Conservation (phyloP, 768 basidiomycete genomes). For the Daedalea quercina region DNA sequence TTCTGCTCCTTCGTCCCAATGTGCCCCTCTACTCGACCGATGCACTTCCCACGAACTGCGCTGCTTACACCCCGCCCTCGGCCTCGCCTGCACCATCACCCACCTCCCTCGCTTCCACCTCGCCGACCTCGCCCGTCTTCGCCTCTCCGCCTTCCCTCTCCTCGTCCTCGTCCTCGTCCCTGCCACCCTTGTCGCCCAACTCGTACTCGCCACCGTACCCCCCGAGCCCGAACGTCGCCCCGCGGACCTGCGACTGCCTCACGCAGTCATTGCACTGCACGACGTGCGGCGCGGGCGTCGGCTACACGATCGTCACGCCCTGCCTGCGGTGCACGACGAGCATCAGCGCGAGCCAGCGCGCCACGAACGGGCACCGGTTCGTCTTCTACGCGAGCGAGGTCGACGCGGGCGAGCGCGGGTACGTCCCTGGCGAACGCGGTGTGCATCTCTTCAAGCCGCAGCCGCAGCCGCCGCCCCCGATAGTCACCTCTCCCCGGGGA, state of each 20-base stretch:
- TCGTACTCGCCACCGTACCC: slow-evolving; percentile 3
- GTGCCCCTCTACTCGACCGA: slow-evolving; percentile 83
- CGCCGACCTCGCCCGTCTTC: slow-evolving; percentile 16
- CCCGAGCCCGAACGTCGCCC: slow-evolving; percentile 24
- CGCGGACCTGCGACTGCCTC: slow-evolving; percentile 78
- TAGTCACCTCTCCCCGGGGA: too few relatives aligned
- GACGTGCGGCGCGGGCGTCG: slow-evolving; percentile 66
- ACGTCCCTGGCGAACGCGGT: slow-evolving; percentile 57
- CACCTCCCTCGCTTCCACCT: slow-evolving; percentile 22
- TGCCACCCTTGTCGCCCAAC: not conserved
- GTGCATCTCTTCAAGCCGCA: slow-evolving; percentile 32
- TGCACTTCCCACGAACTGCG: slow-evolving; percentile 71
- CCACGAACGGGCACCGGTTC: slow-evolving; percentile 81
- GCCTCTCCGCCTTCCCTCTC: slow-evolving; percentile 39
- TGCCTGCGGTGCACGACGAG: slow-evolving; percentile 73
- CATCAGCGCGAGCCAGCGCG: slow-evolving; percentile 56
- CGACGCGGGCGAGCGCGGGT: slow-evolving; percentile 52
- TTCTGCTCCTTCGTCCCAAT: slow-evolving; percentile 73
- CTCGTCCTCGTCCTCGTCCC: slow-evolving; percentile 30
- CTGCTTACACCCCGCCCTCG: slow-evolving; percentile 52
- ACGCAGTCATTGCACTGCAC: slow-evolving; percentile 80
- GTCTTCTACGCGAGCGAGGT: slow-evolving; percentile 80
- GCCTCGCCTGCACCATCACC: slow-evolving; percentile 9
- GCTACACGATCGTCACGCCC: slow-evolving; percentile 79
- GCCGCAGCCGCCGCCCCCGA: slow-evolving; percentile 15